Evolutionary conservation across 345 rosid species (phyloP).

Genomic region (Syzygium jambos): DNA sequence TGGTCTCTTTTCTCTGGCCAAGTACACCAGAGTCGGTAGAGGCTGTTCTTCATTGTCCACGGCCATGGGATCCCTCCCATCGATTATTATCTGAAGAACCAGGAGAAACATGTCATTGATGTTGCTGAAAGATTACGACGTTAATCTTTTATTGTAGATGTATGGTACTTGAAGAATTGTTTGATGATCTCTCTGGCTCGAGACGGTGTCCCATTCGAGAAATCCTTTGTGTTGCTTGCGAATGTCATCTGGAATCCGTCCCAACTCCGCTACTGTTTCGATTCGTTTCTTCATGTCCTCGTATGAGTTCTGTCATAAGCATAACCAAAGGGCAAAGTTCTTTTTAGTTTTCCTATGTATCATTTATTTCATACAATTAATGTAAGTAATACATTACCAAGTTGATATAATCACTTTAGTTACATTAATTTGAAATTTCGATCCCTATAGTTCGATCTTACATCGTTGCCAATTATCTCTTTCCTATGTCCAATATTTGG

Average conservation of each 20-base stretch:
- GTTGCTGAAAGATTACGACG: neutral
- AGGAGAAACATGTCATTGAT: neutral
- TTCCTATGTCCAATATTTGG: neutral
- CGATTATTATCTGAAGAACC: neutral
- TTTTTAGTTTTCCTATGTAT: neutral
- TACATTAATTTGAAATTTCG: neutral
- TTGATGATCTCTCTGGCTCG: slow-evolving; percentile 18
- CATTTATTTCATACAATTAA: neutral
- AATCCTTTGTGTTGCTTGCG: slow-evolving; percentile 14
- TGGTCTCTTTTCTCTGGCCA: slow-evolving; percentile 39
- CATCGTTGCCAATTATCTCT: neutral
- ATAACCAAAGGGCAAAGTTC: neutral
- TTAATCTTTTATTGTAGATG: neutral
- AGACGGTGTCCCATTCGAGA: slow-evolving; percentile 15
- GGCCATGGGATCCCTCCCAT: slow-evolving; percentile 7
- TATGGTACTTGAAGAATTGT: slow-evolving; percentile 26
- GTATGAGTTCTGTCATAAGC: slow-evolving; percentile 15
- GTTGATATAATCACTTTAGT: neutral
- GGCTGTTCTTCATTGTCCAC: slow-evolving; percentile 19
- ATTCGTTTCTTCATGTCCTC: slow-evolving; percentile 19
- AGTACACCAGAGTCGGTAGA: slow-evolving; percentile 32
- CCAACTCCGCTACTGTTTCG: slow-evolving; percentile 9
- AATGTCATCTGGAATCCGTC: slow-evolving; percentile 18
- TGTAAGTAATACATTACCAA: neutral
- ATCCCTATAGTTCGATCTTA: neutral